Evolutionary conservation across 371 early-diverging fungal genomes (phyloP), one percentile per base, ranked within the genome.

Genomic region (Mortierella sp.): DNA sequence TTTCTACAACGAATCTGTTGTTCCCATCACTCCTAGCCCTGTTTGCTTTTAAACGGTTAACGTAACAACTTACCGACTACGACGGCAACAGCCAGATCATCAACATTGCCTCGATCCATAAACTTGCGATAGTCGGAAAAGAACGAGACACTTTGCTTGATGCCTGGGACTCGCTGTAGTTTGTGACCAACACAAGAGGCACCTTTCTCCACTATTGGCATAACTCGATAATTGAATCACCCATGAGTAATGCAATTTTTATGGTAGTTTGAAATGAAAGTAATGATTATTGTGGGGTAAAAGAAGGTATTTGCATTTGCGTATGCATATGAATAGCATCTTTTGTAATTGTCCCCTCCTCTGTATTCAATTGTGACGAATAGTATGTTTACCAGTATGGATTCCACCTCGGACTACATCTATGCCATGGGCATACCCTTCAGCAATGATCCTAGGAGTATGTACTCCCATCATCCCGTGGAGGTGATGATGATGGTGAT

Each of bases 21-120:
- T n/a, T n/a, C n/a, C n/a, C n/a, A n/a, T n/a, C n/a, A n/a, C n/a
- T n/a, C n/a, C n/a, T n/a, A n/a, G n/a, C n/a, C n/a, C n/a, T n/a
- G n/a, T n/a, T n/a, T n/a, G n/a, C n/a, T n/a, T n/a, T n/a, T n/a
- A n/a, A n/a, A n/a, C n/a, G n/a, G n/a, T n/a, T n/a, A n/a, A n/a
- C n/a, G n/a, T n/a, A n/a, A n/a, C 4, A 39, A 20, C 32, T 60
- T 39, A 60, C 61, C 90, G 43, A 90, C 84, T 40, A 90, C 84
- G 35, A 90, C 72, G 68, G 86, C 88, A 30, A 88, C 83, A 39
- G 89, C 86, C 28, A 89, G 71, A 62, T 89, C 89, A 55, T 88
- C 72, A 18, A 88, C 88, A 64, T 86, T 87, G 47, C 88, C 87
- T 20, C 87, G 79, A 63, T 77, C 77, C 66, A 88, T 77, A 71